Base-by-base conservation (phyloP, 2,329 filamentous ascomycete genomes). In the Massarina eburnea region DNA sequence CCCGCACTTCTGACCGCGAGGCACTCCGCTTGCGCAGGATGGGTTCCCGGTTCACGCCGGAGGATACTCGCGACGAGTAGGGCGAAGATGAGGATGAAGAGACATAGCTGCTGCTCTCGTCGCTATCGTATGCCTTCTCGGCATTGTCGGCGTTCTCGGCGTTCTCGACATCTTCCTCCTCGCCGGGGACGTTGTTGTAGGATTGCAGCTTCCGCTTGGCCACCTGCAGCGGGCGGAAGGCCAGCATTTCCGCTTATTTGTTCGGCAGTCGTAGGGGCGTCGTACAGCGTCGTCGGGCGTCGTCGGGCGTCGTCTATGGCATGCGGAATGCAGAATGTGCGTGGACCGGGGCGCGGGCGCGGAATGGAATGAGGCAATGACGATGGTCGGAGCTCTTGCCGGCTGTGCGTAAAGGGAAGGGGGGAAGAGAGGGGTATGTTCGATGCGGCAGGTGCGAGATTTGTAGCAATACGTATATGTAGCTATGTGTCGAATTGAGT, bases 61-160 rank as follows among this genome's bases (percentile, higher is more conserved):
- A 63, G 1, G 54, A 73, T 10, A 76, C 74, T 45, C 83, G 79
- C 5, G 85, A 88, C 51, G 78, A 77, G 45, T 62, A 67, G 47
- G 76, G 68, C 58, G 76, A 72, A 42, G 76, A 63, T 39, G 80
- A 73, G 29, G 60, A 42, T 12, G 64, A 70, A 30, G 67, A 68
- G 41, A 61, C 55, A 41, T 66, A 65, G 55, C 64, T 62, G 24
- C 19, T 35, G 39, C 55, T 59, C 41, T 58, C 54, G 46, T 66
- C 64, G 57, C 66, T 65, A n/a, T 57, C 54, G 38, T 63, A 66
- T 41, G 58, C 62, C 49, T 75, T 76, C 51, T 76, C 73, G 36
- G 66, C 55, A 51, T 66, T 63, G 18, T 36, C 34, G 46, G 51
- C 58, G 35, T 67, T 58, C 39, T 68, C 67, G 30, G 63, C 46